phyloP scores from a whole-genome alignment of 2,329 filamentous ascomycete species.

The Corynespora cassiicola region DNA sequence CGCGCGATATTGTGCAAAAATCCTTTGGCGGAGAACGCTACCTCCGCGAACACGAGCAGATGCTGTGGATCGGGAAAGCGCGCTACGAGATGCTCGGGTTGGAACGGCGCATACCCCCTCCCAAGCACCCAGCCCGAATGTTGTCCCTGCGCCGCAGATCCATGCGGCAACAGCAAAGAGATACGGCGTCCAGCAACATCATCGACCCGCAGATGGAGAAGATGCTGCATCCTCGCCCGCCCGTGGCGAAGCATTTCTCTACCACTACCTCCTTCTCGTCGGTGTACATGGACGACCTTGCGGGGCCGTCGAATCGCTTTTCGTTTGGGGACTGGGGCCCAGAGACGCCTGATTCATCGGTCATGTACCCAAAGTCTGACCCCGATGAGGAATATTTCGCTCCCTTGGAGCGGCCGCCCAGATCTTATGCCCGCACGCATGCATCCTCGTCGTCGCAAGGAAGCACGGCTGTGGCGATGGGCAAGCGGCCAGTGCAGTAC shows the following conservation, averaged over 20 bases:
- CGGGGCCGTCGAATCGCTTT: constrained; percentile 21
- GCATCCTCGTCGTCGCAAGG: constrained; percentile 3
- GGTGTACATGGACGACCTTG: constrained; percentile 36
- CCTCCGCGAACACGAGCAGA: constrained; percentile 67
- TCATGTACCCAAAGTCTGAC: constrained; percentile 26
- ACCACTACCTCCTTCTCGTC: constrained; percentile 40
- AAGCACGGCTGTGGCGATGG: constrained; percentile 10
- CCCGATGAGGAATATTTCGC: constrained; percentile 12
- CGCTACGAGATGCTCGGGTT: constrained; percentile 40
- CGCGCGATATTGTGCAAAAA: constrained; percentile 64
- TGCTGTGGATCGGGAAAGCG: constrained; percentile 48
- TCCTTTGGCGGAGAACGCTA: constrained; percentile 66
- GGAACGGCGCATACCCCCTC: constrained; percentile 30
- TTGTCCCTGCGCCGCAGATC: constrained; percentile 23
- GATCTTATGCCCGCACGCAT: constrained; percentile 12
- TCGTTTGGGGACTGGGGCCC: constrained; percentile 29
- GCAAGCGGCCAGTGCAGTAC: constrained; percentile 29
- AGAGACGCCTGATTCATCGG: constrained; percentile 23
- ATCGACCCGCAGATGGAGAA: constrained; percentile 41
- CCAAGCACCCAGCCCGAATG: constrained; percentile 37
- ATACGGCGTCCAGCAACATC: constrained; percentile 30
- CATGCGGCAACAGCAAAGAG: constrained; percentile 9
- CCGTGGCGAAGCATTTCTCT: constrained; percentile 27
- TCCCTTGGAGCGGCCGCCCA: constrained; percentile 17
- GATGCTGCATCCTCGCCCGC: constrained; percentile 43